Percentiles rank a stretch among this genome's conserved stretches.
phyloP scores from a whole-genome alignment of 73 alveolate species.

The Urostyla sp. region DNA sequence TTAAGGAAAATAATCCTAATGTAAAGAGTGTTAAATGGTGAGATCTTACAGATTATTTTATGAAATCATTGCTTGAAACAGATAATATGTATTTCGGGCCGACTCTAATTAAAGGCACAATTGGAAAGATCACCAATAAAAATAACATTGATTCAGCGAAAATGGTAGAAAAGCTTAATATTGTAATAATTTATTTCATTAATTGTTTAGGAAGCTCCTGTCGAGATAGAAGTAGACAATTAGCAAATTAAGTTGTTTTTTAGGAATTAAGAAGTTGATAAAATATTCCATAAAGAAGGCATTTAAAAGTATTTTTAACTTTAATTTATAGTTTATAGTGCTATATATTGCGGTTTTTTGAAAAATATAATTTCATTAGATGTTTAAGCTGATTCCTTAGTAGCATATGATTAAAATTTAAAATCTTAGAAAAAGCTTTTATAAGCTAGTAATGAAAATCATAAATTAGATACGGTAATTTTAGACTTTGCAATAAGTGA shows the following conservation, averaged over 20 bases:
- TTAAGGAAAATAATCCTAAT: neutral
- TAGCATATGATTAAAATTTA: neutral
- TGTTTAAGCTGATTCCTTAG: neutral
- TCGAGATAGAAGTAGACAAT: constrained; percentile 1
- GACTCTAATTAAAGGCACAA: neutral
- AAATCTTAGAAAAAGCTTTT: neutral
- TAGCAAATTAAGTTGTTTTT: constrained; percentile 10
- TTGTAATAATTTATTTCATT: neutral
- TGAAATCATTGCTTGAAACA: constrained; percentile 14
- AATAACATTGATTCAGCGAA: constrained; percentile 8
- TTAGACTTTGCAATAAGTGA: constrained; percentile 13
- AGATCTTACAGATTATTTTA: constrained; percentile 19
- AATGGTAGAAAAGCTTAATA: constrained; percentile 13
- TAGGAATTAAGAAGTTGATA: constrained; percentile 15
- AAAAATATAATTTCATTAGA: constrained; percentile 7
- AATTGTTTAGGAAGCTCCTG: constrained; percentile 27
- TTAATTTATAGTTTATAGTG: neutral
- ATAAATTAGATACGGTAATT: constrained; percentile 10
- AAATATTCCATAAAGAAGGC: constrained; percentile 30
- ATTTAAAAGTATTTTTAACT: neutral
- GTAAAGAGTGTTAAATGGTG: constrained; percentile 7
- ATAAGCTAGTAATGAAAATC: constrained; percentile 7
- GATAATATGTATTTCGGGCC: too few relatives aligned
- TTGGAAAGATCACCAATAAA: neutral
- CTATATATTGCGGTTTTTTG: constrained; percentile 8